phyloP scores from a whole-genome alignment of 805 yeast species.

The Torulaspora franciscae region DNA sequence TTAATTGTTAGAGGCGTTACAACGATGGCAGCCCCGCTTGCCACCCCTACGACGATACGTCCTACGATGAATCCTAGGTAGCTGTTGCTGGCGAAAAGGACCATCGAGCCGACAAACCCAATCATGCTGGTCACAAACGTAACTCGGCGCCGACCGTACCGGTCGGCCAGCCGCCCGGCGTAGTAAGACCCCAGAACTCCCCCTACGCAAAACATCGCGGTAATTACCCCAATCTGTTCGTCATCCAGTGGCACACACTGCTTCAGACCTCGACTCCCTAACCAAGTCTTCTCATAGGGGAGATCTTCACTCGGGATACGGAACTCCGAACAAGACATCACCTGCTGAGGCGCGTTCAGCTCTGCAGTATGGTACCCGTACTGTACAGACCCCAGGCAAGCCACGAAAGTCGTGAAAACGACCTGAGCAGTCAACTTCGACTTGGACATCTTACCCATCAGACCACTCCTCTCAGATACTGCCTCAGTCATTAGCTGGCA shows the following conservation, averaged over 20 bases:
- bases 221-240: conserved; percentile 62
- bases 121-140: conserved; percentile 49
- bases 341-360: conserved; percentile 80
- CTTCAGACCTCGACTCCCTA: conserved; percentile 41
- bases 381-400: conserved; percentile 76
- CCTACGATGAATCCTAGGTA: conserved; percentile 52
- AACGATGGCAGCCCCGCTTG: conserved; percentile 84
- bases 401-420: conserved; percentile 46
- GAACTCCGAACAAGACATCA: conserved; percentile 51
- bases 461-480: neutral
- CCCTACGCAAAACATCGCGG: conserved; percentile 80
- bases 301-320: conserved; percentile 20
- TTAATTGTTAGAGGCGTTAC: conserved; percentile 76
- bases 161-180: conserved; percentile 67
- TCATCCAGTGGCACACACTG: conserved; percentile 59
- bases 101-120: conserved; percentile 49
- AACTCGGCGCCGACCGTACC: conserved; percentile 55
- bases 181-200: conserved; percentile 71
- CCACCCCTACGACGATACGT: conserved; percentile 73
- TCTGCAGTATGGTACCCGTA: conserved; percentile 96
- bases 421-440: conserved; percentile 28
- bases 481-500: too few relatives aligned
- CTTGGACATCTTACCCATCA: neutral
- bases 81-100: conserved; percentile 49
- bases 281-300: conserved; percentile 31